A percentile compares a stretch with the other conserved stretches of the same genome.
These are phyloP conservation scores for Cystobasidium ongulense DNA, from an alignment of 768 basidiomycete species.

Conservation along the genomic window DNA sequence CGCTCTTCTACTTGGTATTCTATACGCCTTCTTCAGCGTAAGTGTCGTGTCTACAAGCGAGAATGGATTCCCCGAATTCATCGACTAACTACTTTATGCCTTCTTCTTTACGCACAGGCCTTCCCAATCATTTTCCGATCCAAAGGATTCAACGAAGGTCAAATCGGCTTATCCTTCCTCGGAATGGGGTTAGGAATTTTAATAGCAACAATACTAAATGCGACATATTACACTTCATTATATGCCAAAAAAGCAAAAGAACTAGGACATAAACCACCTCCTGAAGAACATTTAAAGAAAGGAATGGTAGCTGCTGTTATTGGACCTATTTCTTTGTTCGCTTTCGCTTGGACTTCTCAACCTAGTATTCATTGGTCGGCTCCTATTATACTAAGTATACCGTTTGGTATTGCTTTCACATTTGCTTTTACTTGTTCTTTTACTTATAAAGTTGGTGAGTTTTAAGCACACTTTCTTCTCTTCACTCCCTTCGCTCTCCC, in stretches of 20 bases:
- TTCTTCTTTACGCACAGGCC: not conserved
- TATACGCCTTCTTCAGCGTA: constrained; percentile 46
- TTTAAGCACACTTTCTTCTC: not conserved
- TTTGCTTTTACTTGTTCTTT: constrained; percentile 8
- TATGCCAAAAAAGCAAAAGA: constrained; percentile 8
- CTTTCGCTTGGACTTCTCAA: constrained; percentile 45
- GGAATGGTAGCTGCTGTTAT: constrained; percentile 40
- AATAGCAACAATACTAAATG: not conserved
- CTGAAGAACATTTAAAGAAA: constrained; percentile 31
- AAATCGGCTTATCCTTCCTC: constrained; percentile 30
- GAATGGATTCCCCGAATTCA: no score
- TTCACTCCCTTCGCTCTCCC: not conserved
- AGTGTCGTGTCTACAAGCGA: not conserved
- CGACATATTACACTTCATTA: not conserved
- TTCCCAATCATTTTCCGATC: not conserved
- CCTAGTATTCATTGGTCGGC: constrained; percentile 42
- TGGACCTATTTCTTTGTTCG: constrained; percentile 45
- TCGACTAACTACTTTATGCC: not conserved
- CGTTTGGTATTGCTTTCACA: constrained; percentile 33
- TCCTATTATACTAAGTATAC: constrained; percentile 31
- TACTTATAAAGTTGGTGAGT: constrained; percentile 15
- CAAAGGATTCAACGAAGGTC: constrained; percentile 10
- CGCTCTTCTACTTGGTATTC: constrained; percentile 45
- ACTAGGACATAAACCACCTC: constrained; percentile 30
- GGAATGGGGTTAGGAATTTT: constrained; percentile 37